Evolutionary conservation across 2,329 filamentous ascomycete genomes (phyloP).

Genomic region (Xylariaceae sp.): DNA sequence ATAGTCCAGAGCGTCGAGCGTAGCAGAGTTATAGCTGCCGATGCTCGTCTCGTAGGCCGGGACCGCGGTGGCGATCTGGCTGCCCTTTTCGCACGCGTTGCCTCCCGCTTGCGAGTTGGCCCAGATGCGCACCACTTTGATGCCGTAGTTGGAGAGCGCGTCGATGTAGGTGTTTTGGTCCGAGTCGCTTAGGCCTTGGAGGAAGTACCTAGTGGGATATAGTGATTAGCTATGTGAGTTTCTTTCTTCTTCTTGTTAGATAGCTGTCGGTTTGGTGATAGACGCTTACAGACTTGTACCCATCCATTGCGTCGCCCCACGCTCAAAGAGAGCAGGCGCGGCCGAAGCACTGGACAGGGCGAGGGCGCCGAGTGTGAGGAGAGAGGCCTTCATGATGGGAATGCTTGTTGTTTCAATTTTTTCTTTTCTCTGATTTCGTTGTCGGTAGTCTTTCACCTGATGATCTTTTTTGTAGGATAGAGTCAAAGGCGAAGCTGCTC

Average conservation of each 20-base stretch:
- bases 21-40: slow-evolving; percentile 25
- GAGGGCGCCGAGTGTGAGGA: neutral
- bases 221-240: no score
- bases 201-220: slow-evolving; percentile 23
- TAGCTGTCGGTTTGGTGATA: neutral
- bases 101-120: slow-evolving; percentile 20
- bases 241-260: neutral
- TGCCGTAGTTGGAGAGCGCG: slow-evolving; percentile 24
- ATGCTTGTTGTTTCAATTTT: no score
- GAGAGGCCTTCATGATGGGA: neutral
- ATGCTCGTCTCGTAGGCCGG: slow-evolving; percentile 23
- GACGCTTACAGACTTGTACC: neutral
- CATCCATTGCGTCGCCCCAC: neutral
- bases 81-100: slow-evolving; percentile 28
- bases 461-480: no score
- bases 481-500: no score
- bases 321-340: neutral
- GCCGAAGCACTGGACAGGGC: neutral
- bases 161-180: slow-evolving; percentile 27
- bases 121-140: slow-evolving; percentile 31
- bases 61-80: slow-evolving; percentile 18
- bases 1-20: slow-evolving; percentile 29
- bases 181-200: slow-evolving; percentile 25
- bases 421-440: neutral
- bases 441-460: no score